Evolutionary conservation across 108 stramenopile species (phyloP).

Genomic region (Skeletonema grethae): DNA sequence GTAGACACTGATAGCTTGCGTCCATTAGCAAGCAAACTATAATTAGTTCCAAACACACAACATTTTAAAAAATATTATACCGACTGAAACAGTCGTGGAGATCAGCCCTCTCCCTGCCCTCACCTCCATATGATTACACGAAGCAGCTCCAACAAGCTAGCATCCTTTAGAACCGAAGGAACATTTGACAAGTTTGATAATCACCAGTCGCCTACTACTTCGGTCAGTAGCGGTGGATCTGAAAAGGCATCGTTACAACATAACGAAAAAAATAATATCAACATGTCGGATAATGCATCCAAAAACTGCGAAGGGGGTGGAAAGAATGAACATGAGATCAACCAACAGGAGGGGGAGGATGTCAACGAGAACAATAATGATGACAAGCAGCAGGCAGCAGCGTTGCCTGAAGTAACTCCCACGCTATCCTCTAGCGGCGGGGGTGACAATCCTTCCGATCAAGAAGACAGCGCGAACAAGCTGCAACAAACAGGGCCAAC

Average conservation of each 20-base stretch:
- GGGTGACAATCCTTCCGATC: slow-evolving; percentile 2
- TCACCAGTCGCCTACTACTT: not conserved
- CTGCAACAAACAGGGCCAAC: not conserved
- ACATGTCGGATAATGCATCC: not conserved
- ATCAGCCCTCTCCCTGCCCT: not conserved
- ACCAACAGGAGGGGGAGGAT: not conserved
- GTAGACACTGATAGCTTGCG: not conserved
- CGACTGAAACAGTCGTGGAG: not conserved
- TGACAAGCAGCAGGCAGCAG: not conserved
- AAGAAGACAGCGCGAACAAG: not conserved
- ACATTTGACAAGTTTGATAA: not conserved
- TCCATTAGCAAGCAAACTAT: not conserved
- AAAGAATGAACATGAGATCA: not conserved
- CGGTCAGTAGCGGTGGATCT: not conserved
- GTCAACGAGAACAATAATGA: not conserved
- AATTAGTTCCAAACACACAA: no score
- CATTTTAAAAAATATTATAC: not conserved
- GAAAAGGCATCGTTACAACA: not conserved
- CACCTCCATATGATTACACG: not conserved
- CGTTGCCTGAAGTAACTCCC: not conserved
- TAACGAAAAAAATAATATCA: not conserved
- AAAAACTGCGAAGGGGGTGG: not conserved
- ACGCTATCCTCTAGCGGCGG: not conserved
- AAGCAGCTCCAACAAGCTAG: not conserved
- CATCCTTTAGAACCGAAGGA: not conserved